These are phyloP conservation scores for Fusarium paranaense DNA, from an alignment of 2,329 filamentous ascomycete species.

Conservation along the genomic window DNA sequence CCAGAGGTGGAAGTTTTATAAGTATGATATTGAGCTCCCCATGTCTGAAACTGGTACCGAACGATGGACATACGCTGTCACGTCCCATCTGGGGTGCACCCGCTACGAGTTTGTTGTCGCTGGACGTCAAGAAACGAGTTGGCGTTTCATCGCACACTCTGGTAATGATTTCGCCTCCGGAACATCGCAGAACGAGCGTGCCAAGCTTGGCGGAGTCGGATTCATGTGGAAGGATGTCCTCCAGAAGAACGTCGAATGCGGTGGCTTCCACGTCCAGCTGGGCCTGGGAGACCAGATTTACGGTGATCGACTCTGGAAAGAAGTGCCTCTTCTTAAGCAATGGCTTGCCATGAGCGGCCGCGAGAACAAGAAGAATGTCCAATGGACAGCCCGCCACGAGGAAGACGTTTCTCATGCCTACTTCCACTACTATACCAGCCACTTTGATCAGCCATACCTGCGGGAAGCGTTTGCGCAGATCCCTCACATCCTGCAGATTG, in stretches of 20 bases:
- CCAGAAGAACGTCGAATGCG: slow-evolving; percentile 96
- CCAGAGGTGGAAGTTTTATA: slow-evolving; percentile 95
- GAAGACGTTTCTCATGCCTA: slow-evolving; percentile 97
- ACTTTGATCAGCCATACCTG: slow-evolving; percentile 96
- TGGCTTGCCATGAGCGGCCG: slow-evolving; percentile 95
- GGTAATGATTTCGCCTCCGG: slow-evolving; percentile 95
- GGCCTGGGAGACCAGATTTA: slow-evolving; percentile 96
- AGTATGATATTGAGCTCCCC: slow-evolving; percentile 88
- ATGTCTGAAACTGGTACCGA: slow-evolving; percentile 85
- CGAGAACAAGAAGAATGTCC: slow-evolving; percentile 88
- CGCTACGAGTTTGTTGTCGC: slow-evolving; percentile 97
- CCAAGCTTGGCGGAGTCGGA: slow-evolving; percentile 86
- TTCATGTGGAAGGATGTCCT: slow-evolving; percentile 99
- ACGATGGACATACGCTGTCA: slow-evolving; percentile 98
- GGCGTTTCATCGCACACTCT: slow-evolving; percentile 96
- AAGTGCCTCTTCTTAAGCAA: slow-evolving; percentile 91
- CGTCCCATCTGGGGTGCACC: slow-evolving; percentile 96
- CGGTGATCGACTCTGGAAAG: slow-evolving; percentile 94
- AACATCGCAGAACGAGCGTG: slow-evolving; percentile 86
- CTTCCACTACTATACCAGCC: slow-evolving; percentile 98
- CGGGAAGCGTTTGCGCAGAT: slow-evolving; percentile 98
- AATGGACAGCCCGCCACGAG: slow-evolving; percentile 94
- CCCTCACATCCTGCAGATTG: slow-evolving; percentile 90
- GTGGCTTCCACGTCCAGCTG: slow-evolving; percentile 94
- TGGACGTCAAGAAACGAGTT: slow-evolving; percentile 87